Conservation (phyloP, 345 rosid species). For the Camelina hispida region DNA sequence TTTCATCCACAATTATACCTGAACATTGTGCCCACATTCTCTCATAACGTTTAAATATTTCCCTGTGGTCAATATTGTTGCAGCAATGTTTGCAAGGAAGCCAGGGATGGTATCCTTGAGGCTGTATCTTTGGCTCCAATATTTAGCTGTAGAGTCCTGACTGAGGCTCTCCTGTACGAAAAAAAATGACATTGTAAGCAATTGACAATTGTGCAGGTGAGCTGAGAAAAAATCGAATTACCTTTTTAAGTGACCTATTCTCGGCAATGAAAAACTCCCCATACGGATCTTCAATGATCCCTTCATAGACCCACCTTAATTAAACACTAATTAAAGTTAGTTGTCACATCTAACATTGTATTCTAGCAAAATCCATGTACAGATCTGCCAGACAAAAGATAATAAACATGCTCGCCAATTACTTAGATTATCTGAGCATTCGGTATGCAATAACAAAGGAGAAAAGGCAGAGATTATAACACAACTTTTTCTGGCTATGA, state of each 20-base stretch:
- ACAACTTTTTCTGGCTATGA: not conserved
- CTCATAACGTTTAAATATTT: slow-evolving; percentile 97
- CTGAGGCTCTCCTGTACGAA: slow-evolving; percentile 83
- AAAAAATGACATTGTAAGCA: slow-evolving; percentile 37
- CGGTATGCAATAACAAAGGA: slow-evolving; percentile 11
- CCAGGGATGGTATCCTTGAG: slow-evolving; percentile 93
- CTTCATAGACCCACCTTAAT: slow-evolving; percentile 98
- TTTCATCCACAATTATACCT: slow-evolving; percentile 52
- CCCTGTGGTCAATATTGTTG: slow-evolving; percentile 93
- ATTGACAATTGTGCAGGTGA: slow-evolving; percentile 4
- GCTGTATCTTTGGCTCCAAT: slow-evolving; percentile 89
- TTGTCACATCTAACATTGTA: slow-evolving; percentile 27
- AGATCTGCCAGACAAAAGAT: slow-evolving; percentile 13
- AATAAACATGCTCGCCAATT: slow-evolving; percentile 13
- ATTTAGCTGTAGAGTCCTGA: slow-evolving; percentile 79
- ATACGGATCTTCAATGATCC: slow-evolving; percentile 95
- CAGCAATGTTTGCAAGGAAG: slow-evolving; percentile 92
- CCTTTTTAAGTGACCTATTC: slow-evolving; percentile 90
- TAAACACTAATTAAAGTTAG: slow-evolving; percentile 37
- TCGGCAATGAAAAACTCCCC: slow-evolving; percentile 96
- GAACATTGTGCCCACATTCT: slow-evolving; percentile 97
- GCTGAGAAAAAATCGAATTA: slow-evolving; percentile 39
- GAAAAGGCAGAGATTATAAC: slow-evolving; percentile 10
- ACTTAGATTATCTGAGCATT: slow-evolving; percentile 20
- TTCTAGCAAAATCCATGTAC: slow-evolving; percentile 24